Base-by-base conservation (phyloP, 2,329 filamentous ascomycete genomes). In the Stachybotrys chlorohalonatus region DNA sequence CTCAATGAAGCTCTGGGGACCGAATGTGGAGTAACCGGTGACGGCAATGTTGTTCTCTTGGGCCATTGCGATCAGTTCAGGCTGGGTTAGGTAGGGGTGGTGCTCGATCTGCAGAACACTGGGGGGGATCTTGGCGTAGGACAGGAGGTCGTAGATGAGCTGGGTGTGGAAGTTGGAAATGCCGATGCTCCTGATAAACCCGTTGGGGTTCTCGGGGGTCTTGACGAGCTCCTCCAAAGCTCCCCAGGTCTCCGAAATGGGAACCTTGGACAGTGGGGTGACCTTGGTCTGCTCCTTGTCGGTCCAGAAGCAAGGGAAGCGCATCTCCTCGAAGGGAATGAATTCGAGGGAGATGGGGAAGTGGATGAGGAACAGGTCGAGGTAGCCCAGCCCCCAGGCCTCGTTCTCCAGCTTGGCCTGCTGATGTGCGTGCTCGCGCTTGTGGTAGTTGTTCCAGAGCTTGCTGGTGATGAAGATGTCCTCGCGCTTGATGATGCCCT, bases 381-480 rank as follows among this genome's bases (percentile, higher is more conserved):
- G 90, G 77, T 94, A 93, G 60, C 90, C 89, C 54, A 94, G 71
- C 55, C 86, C 85, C 83, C 87, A 92, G 73, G 91, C 86, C 61
- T 82, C 80, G 57, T 90, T 83, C 73, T 90, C 87, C 67, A 85
- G 85, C 70, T 82, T 82, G 69, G 78, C 80, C 68, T 92, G 90
- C 49, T 82, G 82, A 68, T 85, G 80, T 53, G 91, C 89, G 62
- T 83, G 80, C 60, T 91, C 85, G 60, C 78, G 80, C 64, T 90
- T 85, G 77, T 95, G 89, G 81, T 92, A 94, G 65, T 85, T 85
- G 76, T 91, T 91, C 90, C 90, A 95, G 52, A 95, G 85, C 79
- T 95, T 95, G 70, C 86, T 89, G 59, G 91, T 88, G 67, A 95
- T 82, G 80, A 95, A 95, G 66, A 95, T 85, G 36, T 95, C 89